Conservation (phyloP, 345 rosid genomes). For the Brassica juncea region DNA sequence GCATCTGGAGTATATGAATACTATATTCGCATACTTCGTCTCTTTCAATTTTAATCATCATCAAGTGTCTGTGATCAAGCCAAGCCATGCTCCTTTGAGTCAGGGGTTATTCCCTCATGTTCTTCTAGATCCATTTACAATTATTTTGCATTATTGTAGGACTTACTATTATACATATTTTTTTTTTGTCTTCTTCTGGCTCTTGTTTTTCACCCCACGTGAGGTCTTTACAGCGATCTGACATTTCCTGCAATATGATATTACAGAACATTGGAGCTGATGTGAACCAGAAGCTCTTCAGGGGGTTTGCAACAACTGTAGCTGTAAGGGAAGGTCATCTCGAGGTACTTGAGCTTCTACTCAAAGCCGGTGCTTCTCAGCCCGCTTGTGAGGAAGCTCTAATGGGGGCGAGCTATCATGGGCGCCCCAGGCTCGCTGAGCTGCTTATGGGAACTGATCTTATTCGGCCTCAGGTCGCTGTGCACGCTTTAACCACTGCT, state of each 20-base stretch:
- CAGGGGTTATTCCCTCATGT: conserved; percentile 40
- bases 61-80: conserved; percentile 27
- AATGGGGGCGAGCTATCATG: conserved; percentile 80
- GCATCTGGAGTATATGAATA: conserved; percentile 24
- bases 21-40: conserved; percentile 23
- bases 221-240: conserved; percentile 15
- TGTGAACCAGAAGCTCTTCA: conserved; percentile 88
- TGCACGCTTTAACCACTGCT: conserved; percentile 87
- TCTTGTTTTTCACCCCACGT: conserved; percentile 26
- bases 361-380: conserved; percentile 90
- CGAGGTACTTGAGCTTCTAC: conserved; percentile 79
- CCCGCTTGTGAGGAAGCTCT: conserved; percentile 95
- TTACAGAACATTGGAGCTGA: conserved; percentile 88
- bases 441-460: conserved; percentile 86
- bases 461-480: conserved; percentile 79
- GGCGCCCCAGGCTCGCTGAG: conserved; percentile 64
- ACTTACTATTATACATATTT: conserved; percentile 5
- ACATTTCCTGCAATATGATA: conserved; percentile 11
- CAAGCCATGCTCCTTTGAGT: conserved; percentile 40
- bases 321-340: conserved; percentile 89
- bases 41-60: conserved; percentile 32
- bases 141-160: background rate
- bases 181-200: conserved; percentile 25
- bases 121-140: conserved; percentile 23
- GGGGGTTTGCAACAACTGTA: conserved; percentile 89